Conservation (phyloP, 1,284 basidiomycete species). For the Schizophyllum commune region DNA sequence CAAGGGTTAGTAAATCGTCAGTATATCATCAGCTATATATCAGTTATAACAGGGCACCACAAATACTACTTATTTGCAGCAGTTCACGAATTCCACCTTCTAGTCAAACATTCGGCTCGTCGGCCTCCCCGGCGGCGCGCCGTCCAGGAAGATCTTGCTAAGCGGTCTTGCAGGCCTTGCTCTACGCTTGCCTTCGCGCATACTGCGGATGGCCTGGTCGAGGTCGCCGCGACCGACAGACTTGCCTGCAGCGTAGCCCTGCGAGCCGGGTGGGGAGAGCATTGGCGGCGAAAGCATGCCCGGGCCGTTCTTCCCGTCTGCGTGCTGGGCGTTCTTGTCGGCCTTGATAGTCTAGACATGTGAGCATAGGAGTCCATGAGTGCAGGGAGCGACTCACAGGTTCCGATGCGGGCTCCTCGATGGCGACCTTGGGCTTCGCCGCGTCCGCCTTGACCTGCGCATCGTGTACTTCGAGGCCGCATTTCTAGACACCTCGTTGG, state of each 20-base stretch:
- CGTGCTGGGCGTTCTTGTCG: slow-evolving; percentile 1
- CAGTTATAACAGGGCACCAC: too few relatives aligned
- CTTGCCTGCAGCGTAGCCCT: slow-evolving; percentile 32
- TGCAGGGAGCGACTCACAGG: slow-evolving; percentile 8
- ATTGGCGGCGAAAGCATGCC: slow-evolving; percentile 5
- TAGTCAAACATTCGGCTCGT: slow-evolving; percentile 28
- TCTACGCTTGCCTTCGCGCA: slow-evolving; percentile 39
- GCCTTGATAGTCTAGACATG: slow-evolving; percentile 27
- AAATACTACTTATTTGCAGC: neutral
- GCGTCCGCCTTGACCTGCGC: slow-evolving; percentile 31
- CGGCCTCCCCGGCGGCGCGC: slow-evolving; percentile 25
- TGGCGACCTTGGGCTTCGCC: slow-evolving; percentile 13
- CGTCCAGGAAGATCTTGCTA: slow-evolving; percentile 79
- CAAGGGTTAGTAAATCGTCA: too few relatives aligned
- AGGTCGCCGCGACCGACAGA: slow-evolving; percentile 70
- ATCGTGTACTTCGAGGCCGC: slow-evolving; percentile 63
- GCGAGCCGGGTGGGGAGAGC: slow-evolving; percentile 26
- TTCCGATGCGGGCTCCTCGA: slow-evolving; percentile 15
- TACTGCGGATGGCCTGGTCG: slow-evolving; percentile 75
- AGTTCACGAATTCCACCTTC: slow-evolving; percentile 4
- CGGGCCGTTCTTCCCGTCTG: neutral
- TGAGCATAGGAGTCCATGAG: too few relatives aligned
- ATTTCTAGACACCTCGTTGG: slow-evolving; percentile 46
- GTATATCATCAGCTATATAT: too few relatives aligned
- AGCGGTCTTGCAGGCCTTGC: slow-evolving; percentile 39